Conservation (phyloP, 352 stramenopile species). For the Phytophthora lateralis region DNA sequence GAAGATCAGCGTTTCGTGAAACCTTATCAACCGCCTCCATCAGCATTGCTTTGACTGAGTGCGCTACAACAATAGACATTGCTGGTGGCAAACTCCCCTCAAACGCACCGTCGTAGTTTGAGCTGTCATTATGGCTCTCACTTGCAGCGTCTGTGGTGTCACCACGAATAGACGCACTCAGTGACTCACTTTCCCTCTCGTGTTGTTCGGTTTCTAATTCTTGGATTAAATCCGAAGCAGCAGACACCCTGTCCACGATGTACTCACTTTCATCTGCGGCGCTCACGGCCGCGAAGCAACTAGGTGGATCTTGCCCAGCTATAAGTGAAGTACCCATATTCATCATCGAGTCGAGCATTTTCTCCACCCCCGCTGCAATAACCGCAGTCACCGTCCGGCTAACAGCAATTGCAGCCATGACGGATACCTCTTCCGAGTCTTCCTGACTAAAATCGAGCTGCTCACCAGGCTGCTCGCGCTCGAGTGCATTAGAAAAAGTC, state of each 20-base stretch:
- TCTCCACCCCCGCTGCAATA: slow-evolving; percentile 36
- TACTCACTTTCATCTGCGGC: not conserved
- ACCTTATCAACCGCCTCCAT: slow-evolving; percentile 26
- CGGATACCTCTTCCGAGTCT: slow-evolving; percentile 23
- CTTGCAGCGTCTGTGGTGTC: not conserved
- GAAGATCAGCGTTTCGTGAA: slow-evolving; percentile 5
- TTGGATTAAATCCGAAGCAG: not conserved
- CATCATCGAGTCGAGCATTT: slow-evolving; percentile 22
- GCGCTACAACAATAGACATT: slow-evolving; percentile 38
- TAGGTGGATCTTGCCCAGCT: slow-evolving; percentile 7
- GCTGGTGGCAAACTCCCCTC: slow-evolving; percentile 14
- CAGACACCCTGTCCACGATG: not conserved
- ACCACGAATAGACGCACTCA: slow-evolving; percentile 1
- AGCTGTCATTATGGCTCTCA: not conserved
- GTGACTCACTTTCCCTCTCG: not conserved
- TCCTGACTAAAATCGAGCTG: not conserved
- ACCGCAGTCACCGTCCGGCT: slow-evolving; percentile 37
- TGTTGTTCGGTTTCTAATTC: not conserved
- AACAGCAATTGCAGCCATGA: slow-evolving; percentile 34
- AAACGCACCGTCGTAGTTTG: not conserved
- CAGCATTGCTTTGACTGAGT: slow-evolving; percentile 33
- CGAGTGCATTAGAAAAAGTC: not conserved
- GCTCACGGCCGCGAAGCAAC: not conserved
- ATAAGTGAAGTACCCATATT: slow-evolving; percentile 17
- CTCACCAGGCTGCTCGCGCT: not conserved